Base-by-base conservation (phyloP, 2,329 filamentous ascomycete genomes). In the Aureobasidium sp. region DNA sequence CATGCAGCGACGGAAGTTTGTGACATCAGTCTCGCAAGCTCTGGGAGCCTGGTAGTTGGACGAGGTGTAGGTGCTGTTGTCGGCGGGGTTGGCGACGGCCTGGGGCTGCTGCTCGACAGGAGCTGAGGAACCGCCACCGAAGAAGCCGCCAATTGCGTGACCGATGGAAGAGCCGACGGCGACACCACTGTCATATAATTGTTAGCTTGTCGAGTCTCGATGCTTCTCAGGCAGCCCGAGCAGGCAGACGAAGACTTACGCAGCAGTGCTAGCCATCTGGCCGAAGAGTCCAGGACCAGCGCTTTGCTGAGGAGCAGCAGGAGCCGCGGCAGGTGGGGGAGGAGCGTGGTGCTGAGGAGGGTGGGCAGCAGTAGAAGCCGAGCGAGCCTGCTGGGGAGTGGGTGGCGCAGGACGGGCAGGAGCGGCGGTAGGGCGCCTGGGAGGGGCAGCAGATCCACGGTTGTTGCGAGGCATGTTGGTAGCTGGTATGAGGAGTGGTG, bases 221-320 rank as follows among this genome's bases (percentile, higher is more conserved):
- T 29, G 36, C 20, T 41, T 29, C 9, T 15, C 11, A 41, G 22
- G 22, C 44, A 68, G 56, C 57, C 66, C 41, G 20, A 25, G 12
- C 44, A 52, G 12, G 53, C n/a, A 11, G 36, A 52, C 8, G 25
- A 59, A 22, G 14, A 87, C 91, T 80, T 87, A 97, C 93, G 94
- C 94, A 76, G 94, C 94, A 63, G 94, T 99, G 74, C 87, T 91
- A 68, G 94, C 94, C 89, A 99, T 97, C 82, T 97, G 91, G 64
- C 91, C 93, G 69, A 99, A 91, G 12, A 99, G 82, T 66, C 94
- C 93, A 5, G 91, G 87, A 31, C 91, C 90, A 67, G 87, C 82
- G 68, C 67, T 64, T 67, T 77, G 79, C 64, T 78, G 76, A 55
- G 73, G 73, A 36, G 74, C 70, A 57, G 53, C 53, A 57, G 70